Conservation (phyloP, 148 eudicot genomes). For the Cornus florida region DNA sequence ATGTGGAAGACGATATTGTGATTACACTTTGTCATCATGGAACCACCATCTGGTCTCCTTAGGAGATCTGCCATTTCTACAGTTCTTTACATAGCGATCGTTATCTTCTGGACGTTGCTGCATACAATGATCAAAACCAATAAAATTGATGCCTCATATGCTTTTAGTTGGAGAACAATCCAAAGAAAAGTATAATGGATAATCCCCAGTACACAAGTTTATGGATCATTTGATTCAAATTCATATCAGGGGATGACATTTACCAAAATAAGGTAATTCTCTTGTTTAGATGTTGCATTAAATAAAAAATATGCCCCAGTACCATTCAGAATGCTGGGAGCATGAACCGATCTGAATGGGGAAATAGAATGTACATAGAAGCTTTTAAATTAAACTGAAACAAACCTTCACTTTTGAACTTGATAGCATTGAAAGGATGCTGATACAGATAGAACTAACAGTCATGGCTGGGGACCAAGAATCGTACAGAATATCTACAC, state of each 20-base stretch:
- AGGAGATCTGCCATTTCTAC: constrained; percentile 83
- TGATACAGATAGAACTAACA: constrained; percentile 71
- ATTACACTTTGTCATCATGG: constrained; percentile 86
- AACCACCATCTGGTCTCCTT: constrained; percentile 98
- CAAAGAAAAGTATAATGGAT: background rate
- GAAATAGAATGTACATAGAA: background rate
- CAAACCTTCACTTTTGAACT: constrained; percentile 63
- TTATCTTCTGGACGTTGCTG: constrained; percentile 93
- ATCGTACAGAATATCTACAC: constrained; percentile 69
- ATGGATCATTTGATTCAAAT: background rate
- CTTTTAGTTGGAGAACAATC: background rate
- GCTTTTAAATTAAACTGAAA: constrained; percentile 6
- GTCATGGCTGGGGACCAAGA: constrained; percentile 90
- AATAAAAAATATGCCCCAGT: background rate
- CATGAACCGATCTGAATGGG: background rate
- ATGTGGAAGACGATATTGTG: constrained; percentile 6
- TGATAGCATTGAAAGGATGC: constrained; percentile 81
- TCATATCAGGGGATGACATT: background rate
- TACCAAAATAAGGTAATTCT: background rate
- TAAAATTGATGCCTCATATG: background rate
- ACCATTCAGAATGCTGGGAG: background rate
- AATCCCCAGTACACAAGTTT: background rate
- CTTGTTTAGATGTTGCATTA: background rate
- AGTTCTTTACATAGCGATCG: constrained; percentile 83
- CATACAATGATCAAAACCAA: constrained; percentile 25